Evolutionary conservation across 2,329 filamentous ascomycete species (phyloP).

Genomic region (Fusarium equiseti): DNA sequence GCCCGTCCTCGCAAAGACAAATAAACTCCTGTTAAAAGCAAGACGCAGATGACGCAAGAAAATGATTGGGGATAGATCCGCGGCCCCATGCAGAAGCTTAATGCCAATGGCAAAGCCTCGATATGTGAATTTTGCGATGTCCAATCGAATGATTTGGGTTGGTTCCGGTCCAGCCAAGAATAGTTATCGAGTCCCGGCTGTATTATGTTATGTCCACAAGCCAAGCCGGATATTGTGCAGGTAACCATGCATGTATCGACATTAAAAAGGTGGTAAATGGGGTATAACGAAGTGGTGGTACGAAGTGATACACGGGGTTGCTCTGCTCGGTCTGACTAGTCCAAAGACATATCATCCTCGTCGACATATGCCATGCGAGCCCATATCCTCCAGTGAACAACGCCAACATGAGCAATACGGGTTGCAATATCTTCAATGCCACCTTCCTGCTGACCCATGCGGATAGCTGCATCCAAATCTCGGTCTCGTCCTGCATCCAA

Average conservation of each 20-base stretch:
- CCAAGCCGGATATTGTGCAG: slow-evolving; percentile 14
- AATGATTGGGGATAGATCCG: slow-evolving; percentile 18
- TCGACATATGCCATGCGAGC: slow-evolving; percentile 75
- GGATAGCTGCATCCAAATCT: slow-evolving; percentile 52
- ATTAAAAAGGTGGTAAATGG: slow-evolving; percentile 43
- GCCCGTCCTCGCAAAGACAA: background rate
- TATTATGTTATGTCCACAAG: slow-evolving; percentile 19
- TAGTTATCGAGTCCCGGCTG: slow-evolving; percentile 10
- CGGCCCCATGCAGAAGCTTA: background rate
- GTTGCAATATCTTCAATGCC: slow-evolving; percentile 77
- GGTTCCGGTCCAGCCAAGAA: slow-evolving; percentile 37
- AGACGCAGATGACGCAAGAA: slow-evolving; percentile 5
- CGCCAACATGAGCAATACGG: slow-evolving; percentile 83
- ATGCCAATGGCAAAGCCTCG: background rate
- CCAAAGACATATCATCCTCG: slow-evolving; percentile 55
- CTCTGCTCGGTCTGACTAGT: slow-evolving; percentile 37
- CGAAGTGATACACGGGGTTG: slow-evolving; percentile 26
- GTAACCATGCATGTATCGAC: slow-evolving; percentile 26
- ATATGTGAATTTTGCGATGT: background rate
- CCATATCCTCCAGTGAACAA: slow-evolving; percentile 94
- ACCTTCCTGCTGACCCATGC: slow-evolving; percentile 63
- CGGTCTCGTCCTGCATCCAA: slow-evolving; percentile 51
- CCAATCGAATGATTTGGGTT: slow-evolving; percentile 3
- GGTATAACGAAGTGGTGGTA: slow-evolving; percentile 29
- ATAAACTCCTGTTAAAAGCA: slow-evolving; percentile 16